Evolutionary conservation across 306 rosid genomes (phyloP), one percentile per base, ranked within the genome.

Genomic region (Rubus parviflorus): DNA sequence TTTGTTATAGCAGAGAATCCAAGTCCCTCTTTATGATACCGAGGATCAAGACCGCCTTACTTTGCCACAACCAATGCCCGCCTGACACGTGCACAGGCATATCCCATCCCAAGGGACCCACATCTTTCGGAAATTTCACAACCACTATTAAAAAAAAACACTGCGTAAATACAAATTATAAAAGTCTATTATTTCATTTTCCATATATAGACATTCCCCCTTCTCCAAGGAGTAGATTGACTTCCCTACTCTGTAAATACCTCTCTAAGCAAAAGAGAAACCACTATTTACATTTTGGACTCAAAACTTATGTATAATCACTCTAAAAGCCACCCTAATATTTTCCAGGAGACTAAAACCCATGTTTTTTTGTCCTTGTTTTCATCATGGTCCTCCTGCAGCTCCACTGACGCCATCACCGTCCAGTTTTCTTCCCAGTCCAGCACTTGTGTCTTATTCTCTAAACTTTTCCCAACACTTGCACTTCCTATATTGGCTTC

Each of bases 231-330:
- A 88, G 70, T 79, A 90, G 89, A 89, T 80, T 77, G 74, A 80
- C 81, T 60, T 68, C 66, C 84, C 77, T 52, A 77, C 74, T 65
- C 78, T 66, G 45, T 37, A 63, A 75, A 58, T 73, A 68, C 47
- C 10, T 13, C 37, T 6, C 17, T 52, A 46, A 40, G 35, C 15
- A 22, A 62, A 17, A 73, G 77, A n/a, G 14, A 62, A 63, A 62
- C 77, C 57, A 70, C 3, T 86, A 90, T 95, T 78, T 86, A 89
- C 99, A 92, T 46, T 76, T 79, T 72, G 80, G 76, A 47, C 87
- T 87, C 90, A 88, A 84, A 86, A 89, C 91, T 87, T 88, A 84
- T 51, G 91, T 89, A 92, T 90, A 89, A 83, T 84, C 77, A 82
- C 86, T 61, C 76, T 68, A 73, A 73, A 7, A 56, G 73, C 72